These are phyloP conservation scores for Penicillium herquei DNA, from an alignment of 495 filamentous ascomycete species.

Conservation along the genomic window DNA sequence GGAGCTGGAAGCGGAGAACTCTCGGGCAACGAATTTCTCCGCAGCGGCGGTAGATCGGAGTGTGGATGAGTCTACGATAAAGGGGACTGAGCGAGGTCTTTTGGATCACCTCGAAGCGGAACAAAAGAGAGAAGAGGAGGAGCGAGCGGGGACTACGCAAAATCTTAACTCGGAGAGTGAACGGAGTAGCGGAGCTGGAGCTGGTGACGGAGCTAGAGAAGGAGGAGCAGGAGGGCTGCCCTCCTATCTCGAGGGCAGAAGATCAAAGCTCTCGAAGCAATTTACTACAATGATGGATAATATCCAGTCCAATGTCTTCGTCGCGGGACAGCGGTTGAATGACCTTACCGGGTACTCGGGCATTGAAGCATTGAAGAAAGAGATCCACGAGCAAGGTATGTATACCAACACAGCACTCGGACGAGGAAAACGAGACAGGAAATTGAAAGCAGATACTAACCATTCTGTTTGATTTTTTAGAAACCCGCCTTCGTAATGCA, in stretches of 20 bases:
- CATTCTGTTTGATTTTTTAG: conserved; percentile 32
- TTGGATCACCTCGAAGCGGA: conserved; percentile 8
- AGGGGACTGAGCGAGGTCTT: conserved; percentile 5
- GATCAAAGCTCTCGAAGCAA: conserved; percentile 69
- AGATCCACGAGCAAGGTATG: conserved; percentile 68
- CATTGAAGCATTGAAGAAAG: conserved; percentile 79
- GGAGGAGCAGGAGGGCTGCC: conserved; percentile 53
- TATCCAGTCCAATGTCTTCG: conserved; percentile 77
- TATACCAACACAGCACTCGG: background rate
- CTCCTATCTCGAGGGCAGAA: conserved; percentile 69
- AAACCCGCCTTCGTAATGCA: conserved; percentile 60
- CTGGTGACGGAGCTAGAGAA: background rate
- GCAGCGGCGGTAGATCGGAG: conserved; percentile 8
- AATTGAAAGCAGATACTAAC: conserved; percentile 4
- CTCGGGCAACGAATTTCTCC: conserved; percentile 11
- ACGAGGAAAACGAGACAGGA: background rate
- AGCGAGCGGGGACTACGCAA: conserved; percentile 6
- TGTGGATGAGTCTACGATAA: conserved; percentile 5
- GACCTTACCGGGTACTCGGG: conserved; percentile 90
- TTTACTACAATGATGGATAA: conserved; percentile 83
- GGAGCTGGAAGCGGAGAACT: conserved; percentile 25
- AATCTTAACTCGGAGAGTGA: background rate
- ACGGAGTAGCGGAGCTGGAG: background rate
- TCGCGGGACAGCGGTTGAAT: conserved; percentile 85
- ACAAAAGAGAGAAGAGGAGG: conserved; percentile 1